Evolutionary conservation across 202 grass and related monocot species (phyloP), one percentile per base, ranked within the genome.

Genomic region (Panicum virgatum): DNA sequence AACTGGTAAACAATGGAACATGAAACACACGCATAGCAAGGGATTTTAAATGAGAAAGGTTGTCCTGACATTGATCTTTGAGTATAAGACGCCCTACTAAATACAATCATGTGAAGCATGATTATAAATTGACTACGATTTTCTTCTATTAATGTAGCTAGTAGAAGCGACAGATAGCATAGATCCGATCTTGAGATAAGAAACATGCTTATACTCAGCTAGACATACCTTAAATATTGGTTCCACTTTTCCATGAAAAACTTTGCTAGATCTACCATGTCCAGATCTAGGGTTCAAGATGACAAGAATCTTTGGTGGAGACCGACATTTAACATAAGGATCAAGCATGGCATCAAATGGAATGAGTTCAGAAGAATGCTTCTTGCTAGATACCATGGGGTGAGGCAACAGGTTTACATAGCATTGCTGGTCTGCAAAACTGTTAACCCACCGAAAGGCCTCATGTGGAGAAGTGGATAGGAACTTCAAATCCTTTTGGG

Each of bases 231-330:
- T 94, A 88, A 94, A 94, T 77, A 94, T 92, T 43, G 92, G 89
- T 85, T 94, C 92, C 84, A 94, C 89, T 86, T 94, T 91, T 76
- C 87, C 84, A n/a, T 94, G 89, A 56, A 94, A 94, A 73, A 91
- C 82, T 89, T 91, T 94, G 88, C 92, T 94, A 87, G 92, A 94
- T 88, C 92, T 86, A 76, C 92, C 92, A 78, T 91, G 92, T 70
- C 92, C 92, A 75, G 89, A 94, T 80, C 84, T 87, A 86, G 92
- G 92, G 86, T 94, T 94, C 89, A 94, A 78, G 80, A 94, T 88
- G 64, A 94, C 89, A 92, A 94, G 92, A 63, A 94, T 85, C 78
- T 84, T 94, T 74, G 87, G 87, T 53, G 84, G 87, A 89, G 84
- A 89, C 65, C 87, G 90, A 85, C 87, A 94, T 91, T 89, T 94